Base-by-base conservation (phyloP, 768 basidiomycete species). In the Xanthoconium purpureum region DNA sequence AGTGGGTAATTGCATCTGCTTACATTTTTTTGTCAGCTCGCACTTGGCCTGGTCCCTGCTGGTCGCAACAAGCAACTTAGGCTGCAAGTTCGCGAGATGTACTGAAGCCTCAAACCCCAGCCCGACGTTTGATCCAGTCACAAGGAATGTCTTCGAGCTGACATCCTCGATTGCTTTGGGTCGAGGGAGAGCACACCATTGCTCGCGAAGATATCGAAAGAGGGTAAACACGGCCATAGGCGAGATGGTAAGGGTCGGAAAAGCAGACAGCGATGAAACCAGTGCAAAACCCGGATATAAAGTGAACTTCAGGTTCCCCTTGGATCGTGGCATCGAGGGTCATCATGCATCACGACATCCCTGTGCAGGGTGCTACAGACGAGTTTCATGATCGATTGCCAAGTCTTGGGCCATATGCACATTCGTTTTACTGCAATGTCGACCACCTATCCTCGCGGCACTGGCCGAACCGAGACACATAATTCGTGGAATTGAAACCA, bases 111-210 rank as follows among this genome's bases (percentile, higher is more conserved):
- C 71, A 28, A 69, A 58, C 24, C 66, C 71, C 18, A 71, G 47
- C 30, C 66, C 84, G 24, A 72, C 71, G 59, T 85, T 85, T 3
- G 82, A 79, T 8, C 78, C 78, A 29, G 75, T 72, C 24, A 85
- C 74, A 20, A 84, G 50, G n/a, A 83, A 71, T 7, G 78, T 79
- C 61, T 79, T 80, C 8, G 76, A 77, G 11, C 65, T 62, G 20
- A 83, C 67, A 55, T 79, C 74, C 0, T 62, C 70, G 3, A 55
- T 38, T 32, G 42, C 30, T 40, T 18, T 44, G 15, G 56, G 42
- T n/a, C 17, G 50, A 24, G 67, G 71, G 24, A 67, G 50, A 14
- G 54, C 24, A n/a, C 42, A 40, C 58, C 65, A 46, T 59, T 73
- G 71, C 12, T 66, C 65, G 14, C 60, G 58, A 18, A 69, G 20